Evolutionary conservation across 768 basidiomycete genomes (phyloP).

Genomic region (Mycena albidolilacea): DNA sequence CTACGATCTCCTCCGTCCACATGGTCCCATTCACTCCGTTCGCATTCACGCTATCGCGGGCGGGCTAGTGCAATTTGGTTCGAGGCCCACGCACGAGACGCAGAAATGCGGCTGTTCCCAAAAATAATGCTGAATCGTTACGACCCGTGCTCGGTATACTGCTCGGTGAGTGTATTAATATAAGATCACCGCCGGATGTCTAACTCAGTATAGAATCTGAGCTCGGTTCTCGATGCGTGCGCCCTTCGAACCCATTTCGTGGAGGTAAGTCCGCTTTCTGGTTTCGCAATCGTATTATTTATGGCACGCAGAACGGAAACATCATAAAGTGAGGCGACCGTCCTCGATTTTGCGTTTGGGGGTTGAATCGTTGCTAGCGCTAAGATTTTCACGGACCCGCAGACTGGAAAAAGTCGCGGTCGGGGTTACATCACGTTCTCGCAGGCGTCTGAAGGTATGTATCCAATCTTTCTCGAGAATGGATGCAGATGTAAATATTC

Average conservation of each 20-base stretch:
- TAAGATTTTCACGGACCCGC: constrained; percentile 18
- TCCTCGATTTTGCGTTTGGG: neutral
- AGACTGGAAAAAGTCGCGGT: constrained; percentile 33
- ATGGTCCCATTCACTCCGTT: constrained; percentile 2
- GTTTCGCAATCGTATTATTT: neutral
- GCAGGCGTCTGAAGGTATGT: constrained; percentile 29
- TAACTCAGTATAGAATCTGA: constrained; percentile 21
- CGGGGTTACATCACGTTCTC: constrained; percentile 26
- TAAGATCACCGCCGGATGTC: neutral
- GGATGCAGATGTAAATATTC: neutral
- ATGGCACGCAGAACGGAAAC: constrained; percentile 17
- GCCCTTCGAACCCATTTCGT: constrained; percentile 29
- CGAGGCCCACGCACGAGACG: constrained; percentile 33
- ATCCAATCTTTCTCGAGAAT: no score
- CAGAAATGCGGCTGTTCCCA: constrained; percentile 19
- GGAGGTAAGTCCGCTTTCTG: constrained; percentile 15
- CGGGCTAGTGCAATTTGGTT: constrained; percentile 27
- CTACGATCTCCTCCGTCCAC: constrained; percentile 14
- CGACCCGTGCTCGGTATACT: constrained; percentile 37
- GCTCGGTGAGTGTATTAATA: constrained; percentile 24
- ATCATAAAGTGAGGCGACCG: constrained; percentile 16
- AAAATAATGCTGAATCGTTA: constrained; percentile 23
- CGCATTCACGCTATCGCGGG: constrained; percentile 15
- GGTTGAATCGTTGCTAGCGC: constrained; percentile 8
- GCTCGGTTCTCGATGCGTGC: constrained; percentile 9